phyloP scores from a whole-genome alignment of 2,329 filamentous ascomycete genomes.

The Talaromyces verruculosus region DNA sequence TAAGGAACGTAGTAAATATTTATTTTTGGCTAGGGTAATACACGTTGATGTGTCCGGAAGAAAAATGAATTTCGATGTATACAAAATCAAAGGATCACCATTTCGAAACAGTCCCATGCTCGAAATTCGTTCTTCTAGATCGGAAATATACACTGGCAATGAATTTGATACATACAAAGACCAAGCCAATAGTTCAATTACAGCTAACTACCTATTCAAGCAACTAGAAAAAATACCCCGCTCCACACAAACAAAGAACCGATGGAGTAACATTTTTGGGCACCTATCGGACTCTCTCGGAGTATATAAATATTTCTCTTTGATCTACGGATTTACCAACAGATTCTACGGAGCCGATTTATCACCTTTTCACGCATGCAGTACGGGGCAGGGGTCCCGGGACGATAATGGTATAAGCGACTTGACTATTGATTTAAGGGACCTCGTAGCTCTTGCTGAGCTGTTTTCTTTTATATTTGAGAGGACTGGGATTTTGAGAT shows the following conservation, averaged over 20 bases:
- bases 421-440: neutral
- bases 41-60: neutral
- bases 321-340: neutral
- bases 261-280: neutral
- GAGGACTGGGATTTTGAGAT: neutral
- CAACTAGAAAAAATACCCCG: neutral
- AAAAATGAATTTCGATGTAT: neutral
- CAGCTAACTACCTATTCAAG: neutral
- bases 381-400: neutral
- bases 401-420: neutral
- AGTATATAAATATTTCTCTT: neutral
- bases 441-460: neutral
- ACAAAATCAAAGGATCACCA: neutral
- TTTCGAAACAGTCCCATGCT: neutral
- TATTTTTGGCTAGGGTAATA: neutral
- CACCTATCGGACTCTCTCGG: neutral
- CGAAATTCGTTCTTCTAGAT: neutral
- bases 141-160: neutral
- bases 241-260: slow-evolving; percentile 1
- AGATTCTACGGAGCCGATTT: neutral
- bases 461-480: neutral
- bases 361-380: neutral
- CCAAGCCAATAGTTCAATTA: neutral
- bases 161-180: neutral
- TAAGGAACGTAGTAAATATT: neutral